Evolutionary conservation across 768 basidiomycete genomes (phyloP).

Genomic region (Hygrophorus pudorinus): DNA sequence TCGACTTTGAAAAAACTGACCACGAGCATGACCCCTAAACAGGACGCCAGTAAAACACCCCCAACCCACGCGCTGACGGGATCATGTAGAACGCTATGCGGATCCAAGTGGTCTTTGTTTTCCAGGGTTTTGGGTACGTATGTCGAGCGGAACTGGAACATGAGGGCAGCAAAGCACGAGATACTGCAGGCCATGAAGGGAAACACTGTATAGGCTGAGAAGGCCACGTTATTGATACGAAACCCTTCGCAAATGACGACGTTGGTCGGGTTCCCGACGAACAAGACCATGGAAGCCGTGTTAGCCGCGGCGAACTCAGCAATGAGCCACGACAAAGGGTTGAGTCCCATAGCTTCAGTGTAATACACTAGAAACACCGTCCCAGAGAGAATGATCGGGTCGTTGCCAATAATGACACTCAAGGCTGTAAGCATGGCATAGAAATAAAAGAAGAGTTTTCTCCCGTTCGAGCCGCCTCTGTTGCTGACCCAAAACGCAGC

Average conservation of each 20-base stretch:
- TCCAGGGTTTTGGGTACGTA: constrained; percentile 41
- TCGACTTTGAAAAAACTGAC: constrained; percentile 69
- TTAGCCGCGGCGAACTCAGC: constrained; percentile 74
- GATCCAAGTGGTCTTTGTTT: constrained; percentile 27
- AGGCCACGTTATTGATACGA: constrained; percentile 62
- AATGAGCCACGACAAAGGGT: constrained; percentile 60
- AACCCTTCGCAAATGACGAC: constrained; percentile 89
- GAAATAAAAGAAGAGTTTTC: constrained; percentile 67
- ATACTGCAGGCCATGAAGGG: constrained; percentile 64
- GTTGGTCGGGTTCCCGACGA: constrained; percentile 91
- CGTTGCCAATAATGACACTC: constrained; percentile 82
- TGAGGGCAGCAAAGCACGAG: constrained; percentile 52
- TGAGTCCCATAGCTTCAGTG: constrained; percentile 51
- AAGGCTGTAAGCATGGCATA: constrained; percentile 73
- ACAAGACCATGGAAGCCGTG: constrained; percentile 63
- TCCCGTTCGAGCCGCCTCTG: constrained; percentile 64
- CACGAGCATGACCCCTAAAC: constrained; percentile 66
- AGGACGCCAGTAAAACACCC: constrained; percentile 49
- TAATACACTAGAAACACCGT: constrained; percentile 88
- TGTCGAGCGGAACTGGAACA: constrained; percentile 48
- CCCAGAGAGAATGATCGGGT: constrained; percentile 88
- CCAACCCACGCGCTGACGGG: constrained; percentile 68
- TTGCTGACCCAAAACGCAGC: constrained; percentile 87
- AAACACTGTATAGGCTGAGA: constrained; percentile 75
- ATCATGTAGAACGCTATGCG: constrained; percentile 62